Evolutionary conservation across 306 rosid genomes (phyloP), one percentile per base, ranked within the genome.

Genomic region (Echinosophora koreensis): DNA sequence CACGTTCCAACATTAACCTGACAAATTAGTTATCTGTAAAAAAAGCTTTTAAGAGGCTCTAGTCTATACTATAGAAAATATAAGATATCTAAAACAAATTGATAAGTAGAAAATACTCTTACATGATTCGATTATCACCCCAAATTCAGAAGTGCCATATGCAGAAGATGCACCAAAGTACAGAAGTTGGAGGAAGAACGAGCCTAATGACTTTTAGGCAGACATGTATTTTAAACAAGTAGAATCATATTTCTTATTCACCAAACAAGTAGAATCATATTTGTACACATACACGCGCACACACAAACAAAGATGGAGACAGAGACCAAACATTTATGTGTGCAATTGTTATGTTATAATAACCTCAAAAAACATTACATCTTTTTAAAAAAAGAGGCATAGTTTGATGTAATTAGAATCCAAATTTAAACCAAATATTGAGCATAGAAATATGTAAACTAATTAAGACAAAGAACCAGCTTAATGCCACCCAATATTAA

Each of bases 81-180:
- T 32, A 54, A 47, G 76, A 30, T 38, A 60, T 61, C 47, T 41
- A 12, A 50, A 58, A 18, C 2, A 71, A 7, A 32, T 67, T 6
- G 39, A 49, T 59, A 13, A n/a, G 50, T 37, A 9, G 50, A 38
- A n/a, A 63, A 6, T 18, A n/a, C 71, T 6, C 13, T 69, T 37
- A 11, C 35, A 61, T 11, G 56, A 47, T 61, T 61, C 77, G 51
- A 62, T 32, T 70, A 14, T 72, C 55, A 62, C 51, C 32, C 52
- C 41, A 62, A 44, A 47, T 34, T 78, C 4, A 59, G 62, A 11
- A 58, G 30, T 65, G 39, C 3, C 46, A 13, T 50, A 32, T 18
- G 51, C 38, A 57, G 22, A 44, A 54, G 34, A 63, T 14, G 51
- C 73, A 76, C 28, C 30, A n/a, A 55, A 30, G 54, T 1, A 12